Conservation (phyloP, 306 rosid species). For the Luffa aegyptiaca region DNA sequence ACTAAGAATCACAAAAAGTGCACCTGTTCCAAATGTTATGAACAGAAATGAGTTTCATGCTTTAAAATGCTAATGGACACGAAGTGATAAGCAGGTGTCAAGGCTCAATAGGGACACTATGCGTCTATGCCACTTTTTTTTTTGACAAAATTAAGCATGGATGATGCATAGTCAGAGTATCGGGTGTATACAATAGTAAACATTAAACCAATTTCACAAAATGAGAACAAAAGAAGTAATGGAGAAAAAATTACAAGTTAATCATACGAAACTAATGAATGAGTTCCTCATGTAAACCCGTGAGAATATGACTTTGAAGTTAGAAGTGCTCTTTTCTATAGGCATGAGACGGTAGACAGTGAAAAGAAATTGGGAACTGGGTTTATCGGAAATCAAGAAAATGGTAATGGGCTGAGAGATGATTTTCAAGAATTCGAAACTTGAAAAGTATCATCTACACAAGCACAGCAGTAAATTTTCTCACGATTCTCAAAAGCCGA, state of each 20-base stretch:
- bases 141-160: background rate
- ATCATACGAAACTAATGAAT: background rate
- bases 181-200: background rate
- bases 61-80: background rate
- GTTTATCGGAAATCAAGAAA: background rate
- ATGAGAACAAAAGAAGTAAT: background rate
- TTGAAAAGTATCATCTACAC: background rate
- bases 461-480: background rate
- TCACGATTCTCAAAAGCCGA: background rate
- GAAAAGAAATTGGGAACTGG: background rate
- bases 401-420: background rate
- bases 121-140: background rate
- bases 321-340: background rate
- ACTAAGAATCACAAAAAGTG: constrained; percentile 61
- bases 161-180: background rate
- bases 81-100: background rate
- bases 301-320: background rate
- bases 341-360: background rate
- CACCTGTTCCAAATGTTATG: constrained; percentile 52
- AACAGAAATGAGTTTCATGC: constrained; percentile 1
- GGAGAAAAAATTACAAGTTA: background rate
- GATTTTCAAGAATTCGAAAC: background rate
- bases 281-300: background rate
- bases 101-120: background rate
- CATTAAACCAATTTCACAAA: background rate